Conservation (phyloP, 2,329 filamentous ascomycete genomes). For the Penicillium fuscoglaucum region DNA sequence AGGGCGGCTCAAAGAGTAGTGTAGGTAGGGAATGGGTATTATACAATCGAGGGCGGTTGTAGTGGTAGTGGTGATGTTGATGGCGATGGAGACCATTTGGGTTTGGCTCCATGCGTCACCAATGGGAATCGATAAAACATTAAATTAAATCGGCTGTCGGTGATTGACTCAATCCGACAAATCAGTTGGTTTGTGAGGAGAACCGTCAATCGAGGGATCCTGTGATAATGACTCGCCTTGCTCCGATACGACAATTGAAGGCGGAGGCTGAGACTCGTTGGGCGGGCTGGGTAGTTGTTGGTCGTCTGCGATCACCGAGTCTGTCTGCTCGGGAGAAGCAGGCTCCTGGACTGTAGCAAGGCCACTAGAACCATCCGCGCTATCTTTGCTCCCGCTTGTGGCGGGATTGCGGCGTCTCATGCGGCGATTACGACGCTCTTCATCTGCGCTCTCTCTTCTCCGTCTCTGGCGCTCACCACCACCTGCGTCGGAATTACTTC, state of each 20-base stretch:
- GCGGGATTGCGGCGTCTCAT: conserved; percentile 63
- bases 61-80: conserved; percentile 12
- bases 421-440: conserved; percentile 69
- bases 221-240: conserved; percentile 24
- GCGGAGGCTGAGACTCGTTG: conserved; percentile 29
- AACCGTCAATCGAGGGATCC: conserved; percentile 22
- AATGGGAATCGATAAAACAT: conserved; percentile 30
- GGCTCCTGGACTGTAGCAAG: conserved; percentile 37
- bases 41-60: conserved; percentile 26
- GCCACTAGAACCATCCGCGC: conserved; percentile 29
- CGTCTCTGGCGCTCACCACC: conserved; percentile 61
- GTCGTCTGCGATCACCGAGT: conserved; percentile 24
- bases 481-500: conserved; percentile 60
- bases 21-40: conserved; percentile 21
- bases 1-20: conserved; percentile 12
- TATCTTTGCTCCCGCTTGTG: conserved; percentile 40
- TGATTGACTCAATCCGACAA: conserved; percentile 23
- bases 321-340: conserved; percentile 29
- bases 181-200: conserved; percentile 27
- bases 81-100: conserved; percentile 22
- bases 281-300: conserved; percentile 24
- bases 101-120: not conserved
- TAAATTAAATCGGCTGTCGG: conserved; percentile 28
- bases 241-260: conserved; percentile 42
- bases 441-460: conserved; percentile 73